Evolutionary conservation across 495 filamentous ascomycete species (phyloP), one percentile per base, ranked within the genome.

Genomic region (Neurospora sp.): DNA sequence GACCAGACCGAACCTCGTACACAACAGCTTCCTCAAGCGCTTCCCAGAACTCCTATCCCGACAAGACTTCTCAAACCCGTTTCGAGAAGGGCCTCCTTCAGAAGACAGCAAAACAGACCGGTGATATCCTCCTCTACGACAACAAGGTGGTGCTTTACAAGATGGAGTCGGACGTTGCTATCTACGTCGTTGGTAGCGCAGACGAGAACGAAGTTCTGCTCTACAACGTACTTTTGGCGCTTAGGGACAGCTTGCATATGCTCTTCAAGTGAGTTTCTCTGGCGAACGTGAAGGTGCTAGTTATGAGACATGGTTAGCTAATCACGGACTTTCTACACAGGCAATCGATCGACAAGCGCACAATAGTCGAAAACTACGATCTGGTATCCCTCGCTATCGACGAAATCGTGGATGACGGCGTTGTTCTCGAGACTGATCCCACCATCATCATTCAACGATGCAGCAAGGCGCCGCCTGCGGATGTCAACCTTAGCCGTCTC

Each of bases 171-270:
- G 96, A 99, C 82, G 93, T 99, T 37, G 96, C 97, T 90, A 87
- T 99, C 71, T 99, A 97, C 80, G 94, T 98, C 36, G 93, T 99
- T 9, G 79, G 79, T 69, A 90, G 93, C 66, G 88, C 91, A 10
- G 94, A 98, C 37, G 96, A 99, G 85, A 99, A 97, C 80, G 96
- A 99, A 84, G 92, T 99, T 28, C 82, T 99, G 82, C 87, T 99
- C 70, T 98, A 96, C 84, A 96, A 94, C 78, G 94, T 97, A 21
- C 88, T 98, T 62, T 82, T 98, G 72, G 94, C 93, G 5, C 81
- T 98, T 77, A 85, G 96, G 73, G 96, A 99, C 85, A 90, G 92
- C 70, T 83, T 99, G 79, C 92, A 94, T 74, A 91, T 98, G 39
- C 82, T 99, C 37, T 92, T 99, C 81, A 98, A 97, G 78, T 71